phyloP scores from a whole-genome alignment of 495 filamentous ascomycete species.

The Lentithecium fluviatile region DNA sequence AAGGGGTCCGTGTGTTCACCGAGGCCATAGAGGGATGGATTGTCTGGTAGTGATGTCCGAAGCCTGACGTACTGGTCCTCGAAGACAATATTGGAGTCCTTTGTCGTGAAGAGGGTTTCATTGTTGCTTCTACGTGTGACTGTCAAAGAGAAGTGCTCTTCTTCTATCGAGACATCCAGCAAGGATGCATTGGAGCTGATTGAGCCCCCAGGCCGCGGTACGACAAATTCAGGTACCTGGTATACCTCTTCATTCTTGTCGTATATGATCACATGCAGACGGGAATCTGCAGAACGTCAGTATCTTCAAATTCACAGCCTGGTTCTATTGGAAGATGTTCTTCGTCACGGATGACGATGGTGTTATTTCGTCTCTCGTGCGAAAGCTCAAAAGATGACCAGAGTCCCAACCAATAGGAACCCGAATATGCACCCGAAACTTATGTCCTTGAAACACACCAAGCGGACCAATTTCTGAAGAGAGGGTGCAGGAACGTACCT shows the following conservation, averaged over 20 bases:
- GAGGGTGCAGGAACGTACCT: too few relatives aligned
- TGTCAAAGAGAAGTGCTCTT: conserved; percentile 39
- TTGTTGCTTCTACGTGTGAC: conserved; percentile 60
- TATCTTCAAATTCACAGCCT: conserved; percentile 1
- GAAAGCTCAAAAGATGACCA: too few relatives aligned
- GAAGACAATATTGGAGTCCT: conserved; percentile 67
- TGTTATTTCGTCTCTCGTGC: too few relatives aligned
- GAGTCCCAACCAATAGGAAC: too few relatives aligned
- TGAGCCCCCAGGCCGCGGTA: conserved; percentile 20
- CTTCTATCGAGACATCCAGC: conserved; percentile 19
- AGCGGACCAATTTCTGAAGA: too few relatives aligned
- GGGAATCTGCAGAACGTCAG: conserved; percentile 52
- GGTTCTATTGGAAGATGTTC: background rate
- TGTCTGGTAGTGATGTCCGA: conserved; percentile 63
- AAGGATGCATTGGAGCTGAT: conserved; percentile 1
- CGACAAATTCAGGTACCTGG: conserved; percentile 27
- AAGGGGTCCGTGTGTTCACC: conserved; percentile 78
- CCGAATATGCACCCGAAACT: too few relatives aligned
- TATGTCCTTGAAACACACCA: too few relatives aligned
- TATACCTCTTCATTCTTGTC: conserved; percentile 49
- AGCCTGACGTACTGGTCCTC: conserved; percentile 74
- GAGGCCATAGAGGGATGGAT: conserved; percentile 74
- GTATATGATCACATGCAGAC: conserved; percentile 80
- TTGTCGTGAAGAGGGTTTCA: conserved; percentile 79
- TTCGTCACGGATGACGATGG: background rate